Base-by-base conservation (phyloP, 1,139 yeast genomes). In the Blastobotrys arbuscula region DNA sequence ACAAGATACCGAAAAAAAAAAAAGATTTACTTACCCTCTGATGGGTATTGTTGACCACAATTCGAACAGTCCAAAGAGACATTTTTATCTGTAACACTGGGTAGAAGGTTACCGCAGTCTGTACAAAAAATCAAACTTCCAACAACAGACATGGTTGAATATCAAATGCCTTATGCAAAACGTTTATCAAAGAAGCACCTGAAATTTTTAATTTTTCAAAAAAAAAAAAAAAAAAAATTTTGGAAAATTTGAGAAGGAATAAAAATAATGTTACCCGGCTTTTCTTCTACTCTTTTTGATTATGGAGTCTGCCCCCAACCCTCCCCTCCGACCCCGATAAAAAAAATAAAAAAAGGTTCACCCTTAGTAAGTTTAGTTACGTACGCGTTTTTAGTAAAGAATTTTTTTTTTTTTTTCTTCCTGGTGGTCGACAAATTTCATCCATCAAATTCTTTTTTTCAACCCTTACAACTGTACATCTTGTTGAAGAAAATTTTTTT, bases 41-140 rank as follows among this genome's bases (percentile, higher is more conserved):
- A 60, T 15, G 68, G 80, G 67, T 80, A 84, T 39, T 72, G 65
- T 61, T 76, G 79, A 49, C 72, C 61, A 62, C 98, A 92, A 52
- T 84, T 79, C 24, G 74, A 73, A 65, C 97, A 90, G 49, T 74
- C 74, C 42, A 77, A 66, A 38, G 72, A 62, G 24, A 65, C 64
- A n/a, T 61, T 45, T 20, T 60, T 57, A 52, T 79, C 75, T 12
- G 81, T 72, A 26, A 77, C 78, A 23, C 87, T 76, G 60, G 88
- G 96, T 54, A 92, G 75, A 52, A 92, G 75, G 63, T 85, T 87
- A 61, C 98, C 98, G 67, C 98, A 92, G 60, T 82, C 86, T n/a
- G 82, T 76, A 66, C 98, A 92, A 69, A 92, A 92, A 56, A 92
- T 90, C 62, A 92, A 79, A 47, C 96, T 85, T 23, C 98, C 98